Base-by-base conservation (phyloP, 106 monocot species). In the Dioscorea dumetorum region DNA sequence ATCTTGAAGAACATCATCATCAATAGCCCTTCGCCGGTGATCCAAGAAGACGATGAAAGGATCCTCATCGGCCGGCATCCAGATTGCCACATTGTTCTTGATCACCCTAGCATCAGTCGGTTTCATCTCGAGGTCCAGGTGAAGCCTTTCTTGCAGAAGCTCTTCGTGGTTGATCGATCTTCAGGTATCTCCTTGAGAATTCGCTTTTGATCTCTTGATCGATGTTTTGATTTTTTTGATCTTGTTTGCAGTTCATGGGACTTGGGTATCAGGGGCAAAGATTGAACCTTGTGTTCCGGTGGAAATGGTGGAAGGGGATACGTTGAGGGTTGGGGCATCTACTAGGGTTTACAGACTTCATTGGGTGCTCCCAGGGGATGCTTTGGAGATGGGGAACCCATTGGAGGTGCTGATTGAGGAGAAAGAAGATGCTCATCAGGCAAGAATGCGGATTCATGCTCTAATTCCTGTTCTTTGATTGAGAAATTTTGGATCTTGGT, bases 21-120 rank as follows among this genome's bases (percentile, higher is more conserved):
- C 74, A 90, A 83, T 75, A 63, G 53, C 58, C 78, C 91, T 21
- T 54, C 67, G 54, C 50, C 64, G 60, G 71, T 57, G 31, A 24
- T 22, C 32, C 70, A 66, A 51, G 65, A 61, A 41, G 78, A 80
- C 14, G 73, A 78, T 4, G 67, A 69, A 49, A 58, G 66, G 67
- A 70, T 97, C 48, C 73, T 92, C 28, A 67, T 97, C n/a, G 97
- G 97, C 2, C 77, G 97, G 57, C 88, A 97, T 62, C 91, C 97
- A 3, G 89, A 92, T 17, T 97, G 97, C 84, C 86, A 97, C 69
- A 72, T 97, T 62, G 76, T 83, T 41, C 72, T 89, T 24, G 97
- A 97, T 41, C 97, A 97, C 61, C 97, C 97, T 7, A 92, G 91
- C 88, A 83, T 97, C 49, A 97, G 97, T 77, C 81, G 97, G 1